These are phyloP conservation scores for Calonectria leucothoes DNA, from an alignment of 2,329 filamentous ascomycete genomes.

Conservation along the genomic window DNA sequence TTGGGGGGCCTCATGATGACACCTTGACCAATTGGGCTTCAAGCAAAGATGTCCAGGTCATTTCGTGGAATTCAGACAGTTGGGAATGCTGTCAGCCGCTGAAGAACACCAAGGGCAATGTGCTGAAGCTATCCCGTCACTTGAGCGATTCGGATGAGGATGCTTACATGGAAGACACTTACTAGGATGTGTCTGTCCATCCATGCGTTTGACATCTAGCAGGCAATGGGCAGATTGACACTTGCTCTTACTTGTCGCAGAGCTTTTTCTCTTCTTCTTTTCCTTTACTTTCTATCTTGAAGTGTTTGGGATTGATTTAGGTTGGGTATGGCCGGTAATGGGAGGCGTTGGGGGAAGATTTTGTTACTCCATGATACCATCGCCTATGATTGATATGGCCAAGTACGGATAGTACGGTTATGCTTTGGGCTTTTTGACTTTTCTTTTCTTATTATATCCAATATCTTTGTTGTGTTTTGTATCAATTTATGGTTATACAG, in stretches of 20 bases:
- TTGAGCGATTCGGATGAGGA: neutral
- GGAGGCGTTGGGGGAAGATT: slow-evolving; percentile 8
- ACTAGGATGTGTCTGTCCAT: neutral
- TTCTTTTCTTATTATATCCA: neutral
- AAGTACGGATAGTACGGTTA: neutral
- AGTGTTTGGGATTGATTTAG: neutral
- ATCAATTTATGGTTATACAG: neutral
- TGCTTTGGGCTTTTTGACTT: neutral
- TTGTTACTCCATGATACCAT: slow-evolving; percentile 10
- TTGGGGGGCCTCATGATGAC: slow-evolving; percentile 53
- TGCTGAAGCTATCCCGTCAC: slow-evolving; percentile 20
- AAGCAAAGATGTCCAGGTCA: slow-evolving; percentile 50
- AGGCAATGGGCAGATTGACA: neutral
- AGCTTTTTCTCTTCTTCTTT: neutral
- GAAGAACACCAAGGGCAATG: slow-evolving; percentile 28
- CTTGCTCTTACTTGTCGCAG: neutral
- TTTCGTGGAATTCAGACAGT: slow-evolving; percentile 37
- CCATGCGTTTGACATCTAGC: neutral
- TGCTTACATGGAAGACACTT: neutral
- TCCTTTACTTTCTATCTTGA: neutral
- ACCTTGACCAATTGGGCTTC: slow-evolving; percentile 56
- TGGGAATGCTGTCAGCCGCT: slow-evolving; percentile 52
- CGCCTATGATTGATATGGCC: slow-evolving; percentile 1
- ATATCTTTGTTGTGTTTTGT: neutral
- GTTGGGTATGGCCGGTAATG: slow-evolving; percentile 1